A percentile compares a stretch with the other conserved stretches of the same genome.
Conservation (phyloP, 192 early-diverging fungal genomes). For the Coemansia erecta region DNA sequence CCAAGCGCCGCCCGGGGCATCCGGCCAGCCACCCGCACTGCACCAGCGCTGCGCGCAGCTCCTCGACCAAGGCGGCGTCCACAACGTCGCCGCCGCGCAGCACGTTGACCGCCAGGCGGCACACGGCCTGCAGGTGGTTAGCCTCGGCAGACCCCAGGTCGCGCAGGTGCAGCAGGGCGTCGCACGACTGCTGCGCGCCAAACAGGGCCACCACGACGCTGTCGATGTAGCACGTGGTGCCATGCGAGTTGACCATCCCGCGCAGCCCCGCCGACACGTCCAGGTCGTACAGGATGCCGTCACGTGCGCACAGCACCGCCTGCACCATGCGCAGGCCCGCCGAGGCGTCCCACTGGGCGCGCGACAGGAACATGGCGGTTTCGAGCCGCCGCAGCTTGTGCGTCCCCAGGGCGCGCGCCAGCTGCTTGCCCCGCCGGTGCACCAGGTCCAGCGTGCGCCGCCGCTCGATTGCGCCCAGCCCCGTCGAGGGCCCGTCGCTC, state of each 20-base stretch:
- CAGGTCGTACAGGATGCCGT: slow-evolving; percentile 29
- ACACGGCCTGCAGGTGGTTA: slow-evolving; percentile 53
- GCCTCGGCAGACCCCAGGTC: slow-evolving; percentile 42
- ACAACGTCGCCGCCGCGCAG: slow-evolving; percentile 62
- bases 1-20: slow-evolving; percentile 3
- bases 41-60: slow-evolving; percentile 54
- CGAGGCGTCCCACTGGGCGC: slow-evolving; percentile 20
- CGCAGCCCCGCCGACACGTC: slow-evolving; percentile 13
- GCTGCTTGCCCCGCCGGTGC: slow-evolving; percentile 6
- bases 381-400: slow-evolving; percentile 19
- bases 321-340: slow-evolving; percentile 20
- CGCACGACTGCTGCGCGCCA: slow-evolving; percentile 57
- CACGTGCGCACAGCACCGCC: slow-evolving; percentile 21
- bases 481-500: slow-evolving; percentile 30
- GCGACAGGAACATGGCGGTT: slow-evolving; percentile 13
- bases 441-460: slow-evolving; percentile 17
- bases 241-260: slow-evolving; percentile 62
- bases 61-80: slow-evolving; percentile 50
- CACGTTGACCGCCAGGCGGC: slow-evolving; percentile 58
- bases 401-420: slow-evolving; percentile 27
- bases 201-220: slow-evolving; percentile 67
- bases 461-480: slow-evolving; percentile 15
- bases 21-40: slow-evolving; percentile 52
- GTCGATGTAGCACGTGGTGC: slow-evolving; percentile 70
- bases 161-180: slow-evolving; percentile 57